A percentile compares a stretch with the other conserved stretches of the same genome.
Conservation (phyloP, 495 filamentous ascomycete species). For the Xylaria venustula region DNA sequence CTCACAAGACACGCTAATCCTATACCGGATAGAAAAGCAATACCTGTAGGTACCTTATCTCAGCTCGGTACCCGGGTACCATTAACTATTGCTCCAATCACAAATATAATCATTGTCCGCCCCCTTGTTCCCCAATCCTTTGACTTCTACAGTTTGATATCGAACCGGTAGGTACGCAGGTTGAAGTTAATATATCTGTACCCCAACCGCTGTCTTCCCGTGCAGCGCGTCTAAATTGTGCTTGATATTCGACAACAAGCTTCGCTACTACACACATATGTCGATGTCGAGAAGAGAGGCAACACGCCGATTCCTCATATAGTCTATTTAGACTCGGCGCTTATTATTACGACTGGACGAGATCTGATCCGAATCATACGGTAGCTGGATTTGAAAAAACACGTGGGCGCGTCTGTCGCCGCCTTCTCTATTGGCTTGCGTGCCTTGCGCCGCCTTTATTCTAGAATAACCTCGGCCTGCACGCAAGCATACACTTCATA, state of each 20-base stretch:
- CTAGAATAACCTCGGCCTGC: not conserved
- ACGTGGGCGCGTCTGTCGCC: not conserved
- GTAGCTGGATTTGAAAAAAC: not conserved
- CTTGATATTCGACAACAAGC: not conserved
- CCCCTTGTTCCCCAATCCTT: not conserved
- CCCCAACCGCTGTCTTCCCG: too few relatives aligned
- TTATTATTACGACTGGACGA: not conserved
- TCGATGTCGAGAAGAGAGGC: not conserved
- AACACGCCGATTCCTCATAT: not conserved
- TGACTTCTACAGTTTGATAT: too few relatives aligned
- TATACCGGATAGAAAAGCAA: too few relatives aligned
- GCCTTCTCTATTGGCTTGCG: not conserved
- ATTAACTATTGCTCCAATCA: too few relatives aligned
- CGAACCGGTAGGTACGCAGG: too few relatives aligned
- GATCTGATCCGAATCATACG: too few relatives aligned
- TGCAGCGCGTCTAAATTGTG: too few relatives aligned
- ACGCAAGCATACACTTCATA: not conserved
- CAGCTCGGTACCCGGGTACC: not conserved
- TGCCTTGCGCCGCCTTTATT: not conserved
- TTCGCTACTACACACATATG: not conserved
- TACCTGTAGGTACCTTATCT: not conserved
- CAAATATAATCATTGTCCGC: not conserved
- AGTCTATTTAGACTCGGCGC: not conserved
- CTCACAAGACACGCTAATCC: too few relatives aligned
- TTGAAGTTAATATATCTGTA: too few relatives aligned